Conservation (phyloP, 495 filamentous ascomycete species). For the Hypoxylon lenormandii region DNA sequence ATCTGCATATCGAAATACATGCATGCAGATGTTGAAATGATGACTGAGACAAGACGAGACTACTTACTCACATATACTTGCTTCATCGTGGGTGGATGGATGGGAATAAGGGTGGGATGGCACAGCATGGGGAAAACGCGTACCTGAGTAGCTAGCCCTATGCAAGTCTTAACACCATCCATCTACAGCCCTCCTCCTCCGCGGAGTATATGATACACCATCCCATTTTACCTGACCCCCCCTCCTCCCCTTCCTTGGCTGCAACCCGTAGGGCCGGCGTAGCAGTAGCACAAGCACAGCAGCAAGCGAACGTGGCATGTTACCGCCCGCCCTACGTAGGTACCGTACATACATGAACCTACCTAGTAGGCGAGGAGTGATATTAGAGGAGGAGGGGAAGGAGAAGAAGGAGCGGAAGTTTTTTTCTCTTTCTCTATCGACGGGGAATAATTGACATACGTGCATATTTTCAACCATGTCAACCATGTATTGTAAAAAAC, state of each 20-base stretch:
- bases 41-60: conserved; percentile 3
- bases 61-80: too few relatives aligned
- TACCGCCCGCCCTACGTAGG: conserved; percentile 1
- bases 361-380: background rate
- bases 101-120: background rate
- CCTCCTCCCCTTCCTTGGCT: background rate
- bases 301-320: conserved; percentile 6
- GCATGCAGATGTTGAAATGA: background rate
- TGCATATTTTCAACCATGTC: too few relatives aligned
- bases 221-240: background rate
- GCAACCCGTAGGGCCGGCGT: conserved; percentile 15
- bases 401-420: too few relatives aligned
- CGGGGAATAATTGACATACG: conserved; percentile 30
- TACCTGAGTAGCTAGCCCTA: conserved; percentile 20
- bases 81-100: too few relatives aligned
- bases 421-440: background rate
- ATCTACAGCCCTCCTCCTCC: too few relatives aligned
- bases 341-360: too few relatives aligned
- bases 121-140: background rate
- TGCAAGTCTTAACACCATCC: background rate
- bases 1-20: background rate
- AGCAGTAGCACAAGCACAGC: conserved; percentile 14
- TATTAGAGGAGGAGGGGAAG: too few relatives aligned
- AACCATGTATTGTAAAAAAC: too few relatives aligned
- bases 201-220: background rate